phyloP scores from a whole-genome alignment of 106 monocot species.

The Iris macrosiphon region DNA sequence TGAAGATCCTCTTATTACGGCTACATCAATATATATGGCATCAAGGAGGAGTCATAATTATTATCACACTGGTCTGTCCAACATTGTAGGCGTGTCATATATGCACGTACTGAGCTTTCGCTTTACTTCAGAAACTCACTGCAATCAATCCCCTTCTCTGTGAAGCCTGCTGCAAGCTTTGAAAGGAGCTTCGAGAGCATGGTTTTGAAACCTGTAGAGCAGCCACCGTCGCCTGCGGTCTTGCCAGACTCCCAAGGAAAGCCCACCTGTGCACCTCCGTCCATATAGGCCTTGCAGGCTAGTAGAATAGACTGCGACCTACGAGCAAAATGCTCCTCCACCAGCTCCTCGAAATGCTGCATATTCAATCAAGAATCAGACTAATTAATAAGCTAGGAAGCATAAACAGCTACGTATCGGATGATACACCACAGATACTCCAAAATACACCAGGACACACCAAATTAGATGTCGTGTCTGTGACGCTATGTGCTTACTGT shows the following conservation, averaged over 20 bases:
- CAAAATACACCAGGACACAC: too few species aligned
- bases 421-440: too few species aligned
- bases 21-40: too few species aligned
- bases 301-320: slow-evolving; percentile 33
- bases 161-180: slow-evolving; percentile 43
- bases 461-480: too few species aligned
- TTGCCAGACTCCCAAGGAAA: slow-evolving; percentile 3
- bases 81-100: too few species aligned
- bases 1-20: too few species aligned
- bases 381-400: too few species aligned
- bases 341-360: slow-evolving; percentile 64
- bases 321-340: slow-evolving; percentile 49
- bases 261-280: slow-evolving; percentile 50
- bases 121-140: slow-evolving; percentile 16
- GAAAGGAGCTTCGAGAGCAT: slow-evolving; percentile 53
- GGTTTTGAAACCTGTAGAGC: slow-evolving; percentile 60
- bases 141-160: slow-evolving; percentile 32
- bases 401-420: too few species aligned
- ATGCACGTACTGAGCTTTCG: too few species aligned
- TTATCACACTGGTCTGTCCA: too few species aligned
- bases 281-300: slow-evolving; percentile 65
- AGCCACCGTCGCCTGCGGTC: slow-evolving; percentile 2
- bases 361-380: not conserved
- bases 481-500: too few species aligned
- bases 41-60: too few species aligned